These are phyloP conservation scores for Schoenoplectus triqueter DNA, from an alignment of 202 grass and related monocot species.

Conservation along the genomic window DNA sequence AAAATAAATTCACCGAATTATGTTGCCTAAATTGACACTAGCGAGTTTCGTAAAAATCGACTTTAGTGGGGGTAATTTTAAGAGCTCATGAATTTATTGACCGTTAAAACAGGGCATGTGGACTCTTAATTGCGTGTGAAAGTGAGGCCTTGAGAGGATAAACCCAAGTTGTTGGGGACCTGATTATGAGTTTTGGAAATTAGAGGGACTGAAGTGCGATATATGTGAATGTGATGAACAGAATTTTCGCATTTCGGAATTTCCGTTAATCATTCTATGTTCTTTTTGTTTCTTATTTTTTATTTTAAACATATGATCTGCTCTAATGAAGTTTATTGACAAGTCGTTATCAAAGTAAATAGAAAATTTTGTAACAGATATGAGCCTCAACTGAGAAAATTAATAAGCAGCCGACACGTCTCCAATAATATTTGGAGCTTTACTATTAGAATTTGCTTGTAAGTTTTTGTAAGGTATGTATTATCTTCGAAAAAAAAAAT, in stretches of 20 bases:
- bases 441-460: constrained; percentile 13
- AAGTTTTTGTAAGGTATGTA: constrained; percentile 2
- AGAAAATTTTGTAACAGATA: too few species aligned
- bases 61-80: background rate
- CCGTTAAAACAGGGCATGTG: background rate
- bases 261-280: background rate
- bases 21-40: background rate
- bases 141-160: background rate
- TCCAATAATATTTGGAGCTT: background rate
- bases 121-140: constrained; percentile 3
- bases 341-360: constrained; percentile 8
- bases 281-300: background rate
- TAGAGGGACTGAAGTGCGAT: constrained; percentile 3
- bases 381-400: background rate
- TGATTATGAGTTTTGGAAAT: background rate
- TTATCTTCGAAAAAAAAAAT: background rate
- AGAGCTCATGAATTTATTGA: background rate
- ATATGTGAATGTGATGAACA: background rate
- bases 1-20: too few species aligned
- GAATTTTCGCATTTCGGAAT: background rate
- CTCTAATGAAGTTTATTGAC: constrained; percentile 5
- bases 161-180: too few species aligned
- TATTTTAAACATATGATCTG: background rate
- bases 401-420: background rate
- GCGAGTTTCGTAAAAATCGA: background rate